A percentile compares a stretch with the other conserved stretches of the same genome.
These are phyloP conservation scores for Neonothopanus nambi DNA, from an alignment of 1,284 basidiomycete genomes.

Conservation along the genomic window DNA sequence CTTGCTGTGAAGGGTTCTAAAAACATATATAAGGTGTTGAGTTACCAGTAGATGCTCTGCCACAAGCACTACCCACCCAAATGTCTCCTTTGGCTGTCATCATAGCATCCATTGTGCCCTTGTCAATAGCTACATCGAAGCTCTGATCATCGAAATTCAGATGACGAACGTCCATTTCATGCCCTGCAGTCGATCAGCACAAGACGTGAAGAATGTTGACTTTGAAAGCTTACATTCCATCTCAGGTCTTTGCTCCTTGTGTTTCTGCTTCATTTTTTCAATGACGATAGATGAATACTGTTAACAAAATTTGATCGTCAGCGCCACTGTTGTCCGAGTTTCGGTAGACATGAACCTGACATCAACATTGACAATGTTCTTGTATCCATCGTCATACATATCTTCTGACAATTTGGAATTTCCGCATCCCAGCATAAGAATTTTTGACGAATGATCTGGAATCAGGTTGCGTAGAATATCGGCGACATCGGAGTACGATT, in stretches of 20 bases:
- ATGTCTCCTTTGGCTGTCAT: slow-evolving; percentile 87
- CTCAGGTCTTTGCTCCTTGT: slow-evolving; percentile 54
- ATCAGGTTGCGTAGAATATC: slow-evolving; percentile 60
- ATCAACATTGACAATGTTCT: slow-evolving; percentile 83
- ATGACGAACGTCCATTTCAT: slow-evolving; percentile 85
- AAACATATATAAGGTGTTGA: neutral
- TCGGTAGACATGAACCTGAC: slow-evolving; percentile 42
- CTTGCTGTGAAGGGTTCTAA: slow-evolving; percentile 80
- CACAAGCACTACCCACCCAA: slow-evolving; percentile 81
- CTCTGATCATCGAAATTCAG: slow-evolving; percentile 65
- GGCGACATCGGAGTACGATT: slow-evolving; percentile 69
- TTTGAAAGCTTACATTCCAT: slow-evolving; percentile 70
- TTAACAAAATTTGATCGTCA: neutral
- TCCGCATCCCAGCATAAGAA: slow-evolving; percentile 91
- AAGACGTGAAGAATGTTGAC: neutral
- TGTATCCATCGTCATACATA: slow-evolving; percentile 91
- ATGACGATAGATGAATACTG: slow-evolving; percentile 84
- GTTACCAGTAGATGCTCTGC: neutral
- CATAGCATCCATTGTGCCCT: slow-evolving; percentile 96
- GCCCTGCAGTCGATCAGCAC: slow-evolving; percentile 49
- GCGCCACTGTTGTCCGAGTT: slow-evolving; percentile 8
- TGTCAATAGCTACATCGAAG: slow-evolving; percentile 90
- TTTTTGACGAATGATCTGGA: slow-evolving; percentile 62
- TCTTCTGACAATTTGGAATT: slow-evolving; percentile 83
- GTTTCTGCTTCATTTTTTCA: slow-evolving; percentile 73